Conservation (phyloP, 1,139 yeast genomes). For the Scheffersomyces lignicola region DNA sequence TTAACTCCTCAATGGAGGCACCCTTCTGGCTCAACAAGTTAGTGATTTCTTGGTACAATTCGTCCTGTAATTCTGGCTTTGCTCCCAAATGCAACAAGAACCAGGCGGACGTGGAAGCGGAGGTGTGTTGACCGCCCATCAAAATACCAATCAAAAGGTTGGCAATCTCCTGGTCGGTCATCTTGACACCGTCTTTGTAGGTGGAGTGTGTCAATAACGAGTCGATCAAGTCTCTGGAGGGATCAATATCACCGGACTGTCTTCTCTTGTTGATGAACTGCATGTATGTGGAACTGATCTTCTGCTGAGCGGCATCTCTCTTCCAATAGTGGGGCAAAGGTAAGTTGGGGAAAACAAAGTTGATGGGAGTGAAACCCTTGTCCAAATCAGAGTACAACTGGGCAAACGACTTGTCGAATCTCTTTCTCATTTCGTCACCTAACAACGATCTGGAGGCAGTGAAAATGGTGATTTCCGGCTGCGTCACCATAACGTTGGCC, state of each 20-base stretch:
- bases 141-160: slow-evolving; percentile 90
- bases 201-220: slow-evolving; percentile 78
- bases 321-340: slow-evolving; percentile 84
- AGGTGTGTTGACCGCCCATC: slow-evolving; percentile 99
- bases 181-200: slow-evolving; percentile 88
- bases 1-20: slow-evolving; percentile 50
- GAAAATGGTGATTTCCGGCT: slow-evolving; percentile 94
- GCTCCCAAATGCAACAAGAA: slow-evolving; percentile 86
- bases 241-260: slow-evolving; percentile 64
- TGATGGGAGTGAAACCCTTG: slow-evolving; percentile 94
- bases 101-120: slow-evolving; percentile 97
- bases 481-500: slow-evolving; percentile 75
- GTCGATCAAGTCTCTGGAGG: slow-evolving; percentile 86
- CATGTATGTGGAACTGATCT: slow-evolving; percentile 79
- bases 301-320: slow-evolving; percentile 86
- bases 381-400: slow-evolving; percentile 86
- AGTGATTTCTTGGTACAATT: slow-evolving; percentile 71
- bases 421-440: slow-evolving; percentile 88
- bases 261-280: slow-evolving; percentile 76
- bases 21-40: slow-evolving; percentile 58
- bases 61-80: slow-evolving; percentile 79
- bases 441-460: slow-evolving; percentile 90
- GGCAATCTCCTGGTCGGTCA: slow-evolving; percentile 96
- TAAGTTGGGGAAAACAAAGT: slow-evolving; percentile 91
- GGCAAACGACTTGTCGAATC: slow-evolving; percentile 83